Evolutionary conservation across 441 rosid genomes (phyloP).

Genomic region (Hypseocharis bilobata): DNA sequence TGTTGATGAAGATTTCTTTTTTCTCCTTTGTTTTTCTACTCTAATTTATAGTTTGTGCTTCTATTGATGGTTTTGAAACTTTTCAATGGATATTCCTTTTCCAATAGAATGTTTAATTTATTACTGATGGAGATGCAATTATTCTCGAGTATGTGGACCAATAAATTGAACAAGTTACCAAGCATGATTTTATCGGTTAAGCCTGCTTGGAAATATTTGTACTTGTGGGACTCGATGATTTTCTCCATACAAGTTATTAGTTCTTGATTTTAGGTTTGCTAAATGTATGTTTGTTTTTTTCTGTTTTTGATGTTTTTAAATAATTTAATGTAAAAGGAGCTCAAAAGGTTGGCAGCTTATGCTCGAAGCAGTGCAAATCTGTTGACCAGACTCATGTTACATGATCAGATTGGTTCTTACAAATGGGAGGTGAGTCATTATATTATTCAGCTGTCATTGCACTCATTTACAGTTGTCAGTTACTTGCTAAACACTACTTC

Average conservation of each 20-base stretch:
- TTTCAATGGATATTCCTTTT: neutral
- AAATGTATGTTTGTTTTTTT: neutral
- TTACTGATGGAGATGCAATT: neutral
- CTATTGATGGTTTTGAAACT: neutral
- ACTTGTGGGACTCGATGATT: neutral
- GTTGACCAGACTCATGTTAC: conserved; percentile 50
- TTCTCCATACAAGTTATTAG: neutral
- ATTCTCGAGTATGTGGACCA: neutral
- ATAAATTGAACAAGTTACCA: neutral
- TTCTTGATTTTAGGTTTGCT: no score
- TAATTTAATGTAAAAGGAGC: conserved; percentile 46
- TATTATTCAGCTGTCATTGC: neutral
- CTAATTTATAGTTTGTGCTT: neutral
- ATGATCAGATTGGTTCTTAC: conserved; percentile 45
- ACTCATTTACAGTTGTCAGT: neutral
- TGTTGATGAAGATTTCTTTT: neutral
- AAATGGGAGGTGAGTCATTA: conserved; percentile 71
- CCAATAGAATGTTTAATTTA: neutral
- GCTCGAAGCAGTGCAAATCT: conserved; percentile 80
- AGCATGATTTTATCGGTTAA: neutral
- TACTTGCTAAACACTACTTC: neutral
- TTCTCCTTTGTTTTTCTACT: neutral
- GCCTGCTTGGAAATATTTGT: neutral
- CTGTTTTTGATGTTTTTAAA: neutral
- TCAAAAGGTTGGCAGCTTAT: conserved; percentile 72